A percentile compares a stretch with the other conserved stretches of the same genome.
Conservation (phyloP, 2,329 filamentous ascomycete genomes). For the Geosmithia morbida region DNA sequence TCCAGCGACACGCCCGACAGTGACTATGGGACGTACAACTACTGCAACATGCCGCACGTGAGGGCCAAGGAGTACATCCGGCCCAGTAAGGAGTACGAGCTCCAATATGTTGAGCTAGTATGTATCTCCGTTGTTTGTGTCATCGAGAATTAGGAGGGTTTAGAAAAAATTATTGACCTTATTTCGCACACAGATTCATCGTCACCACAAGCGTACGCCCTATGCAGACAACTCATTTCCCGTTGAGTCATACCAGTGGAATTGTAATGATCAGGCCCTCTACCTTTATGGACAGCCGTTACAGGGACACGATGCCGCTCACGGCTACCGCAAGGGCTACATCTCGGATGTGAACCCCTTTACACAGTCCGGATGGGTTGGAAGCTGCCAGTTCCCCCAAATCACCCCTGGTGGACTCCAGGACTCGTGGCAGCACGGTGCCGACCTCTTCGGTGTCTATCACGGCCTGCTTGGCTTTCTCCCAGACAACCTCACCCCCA, state of each 20-base stretch:
- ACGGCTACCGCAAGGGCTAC: constrained; percentile 52
- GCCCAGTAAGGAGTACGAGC: constrained; percentile 38
- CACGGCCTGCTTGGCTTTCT: constrained; percentile 54
- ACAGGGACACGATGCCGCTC: constrained; percentile 29
- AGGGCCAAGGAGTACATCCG: constrained; percentile 47
- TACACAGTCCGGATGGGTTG: constrained; percentile 49
- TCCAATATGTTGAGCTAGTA: constrained; percentile 65
- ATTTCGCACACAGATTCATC: constrained; percentile 42
- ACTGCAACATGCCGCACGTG: constrained; percentile 84
- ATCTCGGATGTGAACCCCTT: constrained; percentile 53
- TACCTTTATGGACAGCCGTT: constrained; percentile 54
- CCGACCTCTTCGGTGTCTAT: constrained; percentile 67
- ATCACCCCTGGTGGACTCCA: constrained; percentile 58
- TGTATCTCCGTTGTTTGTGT: constrained; percentile 10
- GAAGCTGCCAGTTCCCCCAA: constrained; percentile 69
- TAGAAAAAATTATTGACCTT: not conserved
- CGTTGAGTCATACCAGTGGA: constrained; percentile 56
- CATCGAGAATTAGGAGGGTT: not conserved
- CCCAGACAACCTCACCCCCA: constrained; percentile 31
- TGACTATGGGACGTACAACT: constrained; percentile 57
- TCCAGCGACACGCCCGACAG: constrained; percentile 41
- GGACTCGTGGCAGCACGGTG: constrained; percentile 63
- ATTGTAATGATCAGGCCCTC: constrained; percentile 55
- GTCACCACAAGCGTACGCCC: constrained; percentile 74
- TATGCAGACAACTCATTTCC: constrained; percentile 69